phyloP scores from a whole-genome alignment of 1,284 basidiomycete genomes.

The Moesziomyces sp. region DNA sequence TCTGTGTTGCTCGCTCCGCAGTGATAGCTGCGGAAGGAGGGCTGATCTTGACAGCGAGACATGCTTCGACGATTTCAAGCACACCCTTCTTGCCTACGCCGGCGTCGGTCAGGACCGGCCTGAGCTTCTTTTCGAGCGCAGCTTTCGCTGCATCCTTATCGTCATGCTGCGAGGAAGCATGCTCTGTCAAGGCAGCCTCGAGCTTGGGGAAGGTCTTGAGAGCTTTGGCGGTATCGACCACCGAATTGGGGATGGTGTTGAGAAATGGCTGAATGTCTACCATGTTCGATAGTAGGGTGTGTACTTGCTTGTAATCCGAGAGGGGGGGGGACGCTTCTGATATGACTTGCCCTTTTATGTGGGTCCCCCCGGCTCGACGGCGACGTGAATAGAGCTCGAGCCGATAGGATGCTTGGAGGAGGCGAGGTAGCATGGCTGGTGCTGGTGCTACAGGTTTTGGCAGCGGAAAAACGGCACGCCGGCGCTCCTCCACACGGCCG shows the following conservation, averaged over 20 bases:
- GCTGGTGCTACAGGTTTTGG: neutral
- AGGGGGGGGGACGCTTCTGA: no score
- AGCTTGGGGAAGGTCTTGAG: conserved; percentile 53
- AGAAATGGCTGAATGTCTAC: conserved; percentile 26
- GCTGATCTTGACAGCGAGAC: conserved; percentile 6
- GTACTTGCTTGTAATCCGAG: no score
- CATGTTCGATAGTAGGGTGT: neutral
- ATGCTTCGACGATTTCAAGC: conserved; percentile 38
- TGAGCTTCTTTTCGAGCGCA: conserved; percentile 33
- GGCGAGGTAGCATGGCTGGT: no score
- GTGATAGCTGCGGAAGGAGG: neutral
- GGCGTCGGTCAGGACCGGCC: conserved; percentile 51
- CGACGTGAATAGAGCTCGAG: no score
- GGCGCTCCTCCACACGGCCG: neutral
- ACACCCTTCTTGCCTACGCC: conserved; percentile 49
- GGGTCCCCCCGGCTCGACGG: no score
- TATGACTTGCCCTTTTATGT: no score
- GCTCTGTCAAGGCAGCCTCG: conserved; percentile 26
- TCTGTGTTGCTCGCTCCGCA: neutral
- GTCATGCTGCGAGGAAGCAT: neutral
- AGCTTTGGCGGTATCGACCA: conserved; percentile 61
- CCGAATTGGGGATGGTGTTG: conserved; percentile 22
- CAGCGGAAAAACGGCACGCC: neutral
- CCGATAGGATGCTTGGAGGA: no score
- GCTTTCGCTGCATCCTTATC: neutral